phyloP scores from a whole-genome alignment of 768 basidiomycete species.

The Cantharellus anzutake region DNA sequence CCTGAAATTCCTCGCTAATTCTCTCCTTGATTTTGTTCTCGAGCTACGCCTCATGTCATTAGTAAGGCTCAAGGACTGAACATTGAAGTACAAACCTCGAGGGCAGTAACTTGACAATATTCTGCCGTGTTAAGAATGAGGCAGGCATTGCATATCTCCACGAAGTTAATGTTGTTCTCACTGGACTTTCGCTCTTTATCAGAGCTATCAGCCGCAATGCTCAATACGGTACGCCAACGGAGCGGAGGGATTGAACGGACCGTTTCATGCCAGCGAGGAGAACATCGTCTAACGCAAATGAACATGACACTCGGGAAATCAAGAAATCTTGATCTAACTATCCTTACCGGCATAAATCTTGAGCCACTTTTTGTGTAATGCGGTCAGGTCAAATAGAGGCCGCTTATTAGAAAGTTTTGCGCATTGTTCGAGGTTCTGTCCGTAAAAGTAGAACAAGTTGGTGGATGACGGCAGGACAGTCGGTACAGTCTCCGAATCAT shows the following conservation, averaged over 20 bases:
- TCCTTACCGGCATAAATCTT: conserved; percentile 73
- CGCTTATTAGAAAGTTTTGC: conserved; percentile 74
- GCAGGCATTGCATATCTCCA: conserved; percentile 64
- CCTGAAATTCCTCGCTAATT: conserved; percentile 54
- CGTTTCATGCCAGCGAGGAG: conserved; percentile 54
- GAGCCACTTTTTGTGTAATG: conserved; percentile 84
- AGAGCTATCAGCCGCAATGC: neutral
- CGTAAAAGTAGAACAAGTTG: conserved; percentile 94
- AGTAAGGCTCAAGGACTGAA: neutral
- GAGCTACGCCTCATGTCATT: conserved; percentile 29
- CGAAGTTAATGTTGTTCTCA: conserved; percentile 60
- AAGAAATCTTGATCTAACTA: conserved; percentile 1
- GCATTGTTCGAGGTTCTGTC: conserved; percentile 86
- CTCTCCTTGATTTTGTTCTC: conserved; percentile 83
- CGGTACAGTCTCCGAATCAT: conserved; percentile 24
- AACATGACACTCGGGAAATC: conserved; percentile 1
- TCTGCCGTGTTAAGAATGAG: conserved; percentile 93
- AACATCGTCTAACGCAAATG: conserved; percentile 54
- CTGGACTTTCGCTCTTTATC: conserved; percentile 37
- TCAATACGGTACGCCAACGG: too few relatives aligned
- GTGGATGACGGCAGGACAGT: conserved; percentile 82
- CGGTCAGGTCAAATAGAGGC: conserved; percentile 62
- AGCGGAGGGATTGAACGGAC: conserved; percentile 20
- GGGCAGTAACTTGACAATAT: conserved; percentile 83
- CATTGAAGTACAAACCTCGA: conserved; percentile 35